These are phyloP conservation scores for Rugonectria rugulosa DNA, from an alignment of 2,329 filamentous ascomycete genomes.

Conservation along the genomic window DNA sequence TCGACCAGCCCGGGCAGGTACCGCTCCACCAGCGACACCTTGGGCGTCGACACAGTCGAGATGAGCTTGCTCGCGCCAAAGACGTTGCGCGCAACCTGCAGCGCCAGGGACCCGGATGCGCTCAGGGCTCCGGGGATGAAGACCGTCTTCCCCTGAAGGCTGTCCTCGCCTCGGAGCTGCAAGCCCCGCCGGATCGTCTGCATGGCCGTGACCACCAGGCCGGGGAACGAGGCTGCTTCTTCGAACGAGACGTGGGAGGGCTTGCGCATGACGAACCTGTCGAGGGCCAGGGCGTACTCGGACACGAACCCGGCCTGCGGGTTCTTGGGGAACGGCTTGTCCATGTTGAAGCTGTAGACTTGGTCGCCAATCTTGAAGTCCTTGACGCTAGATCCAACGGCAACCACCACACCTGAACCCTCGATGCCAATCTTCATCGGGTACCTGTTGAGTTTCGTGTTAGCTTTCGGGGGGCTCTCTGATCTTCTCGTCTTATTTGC, in stretches of 20 bases:
- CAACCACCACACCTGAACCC: conserved; percentile 44
- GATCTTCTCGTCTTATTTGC: conserved; percentile 13
- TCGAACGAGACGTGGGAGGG: conserved; percentile 43
- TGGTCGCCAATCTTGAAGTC: conserved; percentile 44
- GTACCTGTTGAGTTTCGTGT: conserved; percentile 22
- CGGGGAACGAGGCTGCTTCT: conserved; percentile 47
- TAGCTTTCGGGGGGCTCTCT: background rate
- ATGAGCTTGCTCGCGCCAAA: conserved; percentile 57
- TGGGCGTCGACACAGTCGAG: conserved; percentile 60
- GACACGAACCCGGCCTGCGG: conserved; percentile 45
- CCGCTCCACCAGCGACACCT: conserved; percentile 54
- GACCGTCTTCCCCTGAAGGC: conserved; percentile 58
- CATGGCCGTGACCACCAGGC: conserved; percentile 51
- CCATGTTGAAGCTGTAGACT: conserved; percentile 49
- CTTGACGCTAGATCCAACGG: conserved; percentile 38
- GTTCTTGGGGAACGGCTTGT: conserved; percentile 46
- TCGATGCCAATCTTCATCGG: conserved; percentile 40
- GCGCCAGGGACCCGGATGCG: conserved; percentile 53
- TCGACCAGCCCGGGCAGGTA: conserved; percentile 54
- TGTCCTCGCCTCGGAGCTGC: conserved; percentile 44
- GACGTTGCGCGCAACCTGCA: conserved; percentile 59
- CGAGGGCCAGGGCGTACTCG: conserved; percentile 50
- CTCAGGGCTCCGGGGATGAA: conserved; percentile 60
- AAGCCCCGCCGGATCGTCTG: conserved; percentile 53
- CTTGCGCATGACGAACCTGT: conserved; percentile 45